phyloP scores from a whole-genome alignment of 306 rosid genomes.

The Aeschynomene evenia region DNA sequence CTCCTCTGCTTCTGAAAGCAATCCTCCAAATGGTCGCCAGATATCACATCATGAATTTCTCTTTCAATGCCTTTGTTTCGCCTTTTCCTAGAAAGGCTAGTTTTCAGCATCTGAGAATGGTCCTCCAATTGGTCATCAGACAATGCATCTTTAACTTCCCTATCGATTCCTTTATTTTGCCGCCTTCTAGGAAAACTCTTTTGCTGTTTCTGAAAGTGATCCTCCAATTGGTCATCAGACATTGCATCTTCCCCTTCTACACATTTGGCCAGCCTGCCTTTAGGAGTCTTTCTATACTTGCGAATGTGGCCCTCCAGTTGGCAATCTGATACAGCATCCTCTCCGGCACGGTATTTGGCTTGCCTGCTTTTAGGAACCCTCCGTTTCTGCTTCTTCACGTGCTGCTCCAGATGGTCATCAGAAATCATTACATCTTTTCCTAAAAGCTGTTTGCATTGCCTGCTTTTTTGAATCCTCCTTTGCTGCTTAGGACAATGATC shows the following conservation, averaged over 20 bases:
- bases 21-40: slow-evolving; percentile 41
- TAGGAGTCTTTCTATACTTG: slow-evolving; percentile 35
- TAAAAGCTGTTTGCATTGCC: slow-evolving; percentile 23
- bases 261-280: slow-evolving; percentile 32
- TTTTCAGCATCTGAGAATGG: slow-evolving; percentile 28
- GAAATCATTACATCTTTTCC: slow-evolving; percentile 34
- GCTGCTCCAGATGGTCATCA: slow-evolving; percentile 44
- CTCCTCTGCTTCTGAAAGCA: slow-evolving; percentile 35
- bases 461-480: slow-evolving; percentile 34
- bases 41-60: slow-evolving; percentile 33
- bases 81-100: slow-evolving; percentile 34
- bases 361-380: slow-evolving; percentile 58
- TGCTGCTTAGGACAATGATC: slow-evolving; percentile 30
- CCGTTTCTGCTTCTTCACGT: slow-evolving; percentile 35
- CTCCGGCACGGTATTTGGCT: slow-evolving; percentile 37
- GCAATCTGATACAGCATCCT: slow-evolving; percentile 36
- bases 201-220: slow-evolving; percentile 35
- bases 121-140: slow-evolving; percentile 38
- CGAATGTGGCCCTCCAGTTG: slow-evolving; percentile 29
- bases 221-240: slow-evolving; percentile 43
- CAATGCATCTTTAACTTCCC: slow-evolving; percentile 32
- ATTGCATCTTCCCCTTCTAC: slow-evolving; percentile 32
- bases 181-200: slow-evolving; percentile 33
- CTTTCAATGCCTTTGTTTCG: slow-evolving; percentile 31
- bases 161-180: slow-evolving; percentile 30